Conservation (phyloP, 139 green algal genomes). For the Picochlorum sp. region DNA sequence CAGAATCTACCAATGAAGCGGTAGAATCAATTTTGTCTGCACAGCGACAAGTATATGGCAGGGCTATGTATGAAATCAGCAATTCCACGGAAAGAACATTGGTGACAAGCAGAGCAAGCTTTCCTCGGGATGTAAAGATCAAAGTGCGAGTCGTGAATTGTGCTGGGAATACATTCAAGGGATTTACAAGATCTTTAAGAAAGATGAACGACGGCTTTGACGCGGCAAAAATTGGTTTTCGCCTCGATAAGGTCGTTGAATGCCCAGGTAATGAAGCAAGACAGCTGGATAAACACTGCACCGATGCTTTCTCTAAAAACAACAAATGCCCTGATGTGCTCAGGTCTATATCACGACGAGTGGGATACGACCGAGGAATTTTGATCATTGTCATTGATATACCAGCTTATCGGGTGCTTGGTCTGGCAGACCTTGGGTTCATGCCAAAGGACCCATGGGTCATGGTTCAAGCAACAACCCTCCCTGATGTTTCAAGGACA, state of each 20-base stretch:
- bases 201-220: slow-evolving; percentile 4
- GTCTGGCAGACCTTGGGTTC: not conserved
- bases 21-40: not conserved
- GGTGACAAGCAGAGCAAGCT: not conserved
- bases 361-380: not conserved
- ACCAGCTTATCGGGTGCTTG: not conserved
- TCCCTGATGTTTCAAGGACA: slow-evolving; percentile 2
- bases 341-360: not conserved
- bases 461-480: not conserved
- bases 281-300: not conserved
- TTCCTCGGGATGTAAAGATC: not conserved
- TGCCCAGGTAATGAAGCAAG: not conserved
- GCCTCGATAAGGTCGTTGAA: slow-evolving; percentile 1
- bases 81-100: not conserved
- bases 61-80: not conserved
- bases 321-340: slow-evolving; percentile 6
- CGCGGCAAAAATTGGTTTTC: not conserved
- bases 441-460: not conserved
- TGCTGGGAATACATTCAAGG: not conserved
- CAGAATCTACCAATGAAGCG: not conserved
- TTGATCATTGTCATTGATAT: not conserved
- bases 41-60: slow-evolving; percentile 4
- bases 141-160: slow-evolving; percentile 1
- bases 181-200: not conserved
- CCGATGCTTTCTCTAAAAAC: not conserved